Percentiles rank a stretch among this genome's conserved stretches.
These are phyloP conservation scores for Scutellaria minor DNA, from an alignment of 257 asterid genomes.

Conservation along the genomic window DNA sequence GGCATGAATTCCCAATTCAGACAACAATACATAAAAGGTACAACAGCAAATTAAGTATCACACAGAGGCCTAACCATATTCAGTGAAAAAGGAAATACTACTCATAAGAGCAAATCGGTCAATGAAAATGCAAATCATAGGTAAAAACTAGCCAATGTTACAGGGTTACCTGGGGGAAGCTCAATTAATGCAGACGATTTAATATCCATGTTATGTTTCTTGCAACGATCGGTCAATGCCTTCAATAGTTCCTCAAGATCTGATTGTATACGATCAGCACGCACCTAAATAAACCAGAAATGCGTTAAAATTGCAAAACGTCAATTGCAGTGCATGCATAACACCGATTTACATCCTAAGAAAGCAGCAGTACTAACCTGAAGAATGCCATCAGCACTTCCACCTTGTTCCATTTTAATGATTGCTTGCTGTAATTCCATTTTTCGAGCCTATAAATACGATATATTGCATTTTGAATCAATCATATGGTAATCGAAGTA, in stretches of 20 bases:
- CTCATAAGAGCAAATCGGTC: conserved; percentile 16
- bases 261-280: conserved; percentile 98
- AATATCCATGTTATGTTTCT: conserved; percentile 70
- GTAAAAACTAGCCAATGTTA: conserved; percentile 30
- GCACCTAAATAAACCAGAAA: conserved; percentile 64
- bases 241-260: conserved; percentile 93
- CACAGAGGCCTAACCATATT: background rate
- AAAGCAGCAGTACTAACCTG: conserved; percentile 60
- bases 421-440: conserved; percentile 91
- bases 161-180: conserved; percentile 78
- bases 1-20: too few species aligned
- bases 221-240: conserved; percentile 85
- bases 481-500: conserved; percentile 25
- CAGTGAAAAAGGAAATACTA: conserved; percentile 4
- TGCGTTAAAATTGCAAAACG: conserved; percentile 20
- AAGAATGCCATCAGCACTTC: conserved; percentile 99
- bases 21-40: too few species aligned
- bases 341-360: conserved; percentile 24
- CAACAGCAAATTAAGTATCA: background rate
- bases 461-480: conserved; percentile 33
- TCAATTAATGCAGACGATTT: conserved; percentile 84
- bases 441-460: conserved; percentile 79
- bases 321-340: conserved; percentile 22
- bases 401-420: conserved; percentile 96
- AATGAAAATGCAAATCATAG: conserved; percentile 21